Conservation (phyloP, 164 flowering plant genomes). For the Vitis rupestris region DNA sequence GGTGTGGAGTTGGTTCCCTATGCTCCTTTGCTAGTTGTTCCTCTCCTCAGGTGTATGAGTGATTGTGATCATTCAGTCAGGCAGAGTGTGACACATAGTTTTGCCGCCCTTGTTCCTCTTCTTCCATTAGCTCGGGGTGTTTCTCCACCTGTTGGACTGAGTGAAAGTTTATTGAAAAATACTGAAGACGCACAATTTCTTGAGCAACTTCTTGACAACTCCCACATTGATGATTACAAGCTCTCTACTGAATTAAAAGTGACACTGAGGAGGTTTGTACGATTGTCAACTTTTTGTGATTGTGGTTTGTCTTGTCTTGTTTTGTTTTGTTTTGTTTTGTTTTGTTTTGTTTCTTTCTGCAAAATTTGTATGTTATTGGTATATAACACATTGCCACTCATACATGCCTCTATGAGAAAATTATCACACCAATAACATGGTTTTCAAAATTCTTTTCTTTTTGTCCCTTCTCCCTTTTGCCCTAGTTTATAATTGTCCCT, state of each 20-base stretch:
- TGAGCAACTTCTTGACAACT: slow-evolving; percentile 96
- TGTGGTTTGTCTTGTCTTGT: background rate
- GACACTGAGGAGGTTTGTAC: slow-evolving; percentile 71
- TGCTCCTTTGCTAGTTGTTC: slow-evolving; percentile 89
- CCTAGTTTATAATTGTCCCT: no score
- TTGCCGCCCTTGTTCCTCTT: slow-evolving; percentile 99
- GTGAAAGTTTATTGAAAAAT: slow-evolving; percentile 61
- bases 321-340: background rate
- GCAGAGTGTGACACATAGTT: slow-evolving; percentile 93
- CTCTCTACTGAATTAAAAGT: slow-evolving; percentile 80
- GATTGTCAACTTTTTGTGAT: background rate
- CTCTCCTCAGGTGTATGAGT: slow-evolving; percentile 95
- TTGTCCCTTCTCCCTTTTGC: no score
- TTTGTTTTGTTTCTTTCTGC: background rate
- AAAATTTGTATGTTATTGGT: background rate
- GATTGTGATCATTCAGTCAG: slow-evolving; percentile 88
- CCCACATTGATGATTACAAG: slow-evolving; percentile 92
- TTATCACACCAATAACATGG: no score
- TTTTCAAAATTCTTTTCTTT: no score
- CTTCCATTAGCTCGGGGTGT: slow-evolving; percentile 95
- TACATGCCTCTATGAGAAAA: no score
- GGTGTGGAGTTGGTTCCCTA: slow-evolving; percentile 88
- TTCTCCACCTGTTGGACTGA: slow-evolving; percentile 69
- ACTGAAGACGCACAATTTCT: slow-evolving; percentile 82
- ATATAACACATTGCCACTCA: no score